Evolutionary conservation across 495 filamentous ascomycete species (phyloP), one percentile per base, ranked within the genome.

Genomic region (Peziza echinospora): DNA sequence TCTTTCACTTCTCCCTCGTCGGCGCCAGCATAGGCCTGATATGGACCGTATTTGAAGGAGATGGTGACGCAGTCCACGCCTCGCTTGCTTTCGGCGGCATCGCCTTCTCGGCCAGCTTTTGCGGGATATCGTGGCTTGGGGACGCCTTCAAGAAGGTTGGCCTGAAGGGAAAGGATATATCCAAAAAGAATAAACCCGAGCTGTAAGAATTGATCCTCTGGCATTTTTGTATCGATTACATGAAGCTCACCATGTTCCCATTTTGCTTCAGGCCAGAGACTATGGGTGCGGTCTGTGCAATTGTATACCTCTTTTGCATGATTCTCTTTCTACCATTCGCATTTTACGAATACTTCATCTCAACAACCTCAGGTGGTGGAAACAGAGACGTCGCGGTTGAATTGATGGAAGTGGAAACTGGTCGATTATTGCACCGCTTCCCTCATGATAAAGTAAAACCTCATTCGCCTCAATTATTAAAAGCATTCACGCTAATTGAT

Each of bases 261-360:
- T n/a, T n/a, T n/a, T n/a, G n/a, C 42, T 13, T 30, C 53, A 83
- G 79, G 53, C 89, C 89, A 11, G 89, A 99, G 63, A 84, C 83
- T 24, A 96, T 99, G 91, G 89, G 89, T n/a, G 84, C 78, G 17
- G 75, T 96, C 40, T 92, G 83, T 60, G 89, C 91, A 1, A 74
- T 89, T 25, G 82, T 96, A 1, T 96, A 94, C 64, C 67, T 99
- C 24, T 65, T 96, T 21, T 69, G 71, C 5, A 72, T 93, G 24
- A 91, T 96, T 45, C 60, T 82, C 24, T 96, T 99, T 60, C 83
- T 96, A 46, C 89, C 89, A 0, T 96, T 94, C 62, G 78, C 84
- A 2, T 96, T 99, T 63, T 96, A 93, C 65, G 87, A 92, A 62
- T 86, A 99, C 57, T 89, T 99, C 49, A 86, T 94, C 19, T 78